Evolutionary conservation across 2,329 filamentous ascomycete species (phyloP).

Genomic region (Penicillium crustosum): DNA sequence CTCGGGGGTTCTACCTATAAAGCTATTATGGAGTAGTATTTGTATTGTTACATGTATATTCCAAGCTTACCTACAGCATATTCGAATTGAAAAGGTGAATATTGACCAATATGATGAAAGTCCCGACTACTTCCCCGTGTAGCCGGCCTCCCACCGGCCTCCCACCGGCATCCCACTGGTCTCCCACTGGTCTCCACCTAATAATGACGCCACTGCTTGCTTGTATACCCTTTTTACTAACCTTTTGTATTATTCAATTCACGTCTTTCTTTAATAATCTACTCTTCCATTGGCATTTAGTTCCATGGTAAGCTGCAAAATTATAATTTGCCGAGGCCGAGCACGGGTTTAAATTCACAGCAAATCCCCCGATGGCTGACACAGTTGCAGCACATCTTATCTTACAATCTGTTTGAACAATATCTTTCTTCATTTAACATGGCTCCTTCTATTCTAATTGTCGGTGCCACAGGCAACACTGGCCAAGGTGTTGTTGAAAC

Average conservation of each 20-base stretch:
- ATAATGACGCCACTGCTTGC: not conserved
- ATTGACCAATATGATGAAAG: no score
- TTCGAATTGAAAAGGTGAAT: no score
- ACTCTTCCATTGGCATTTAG: no score
- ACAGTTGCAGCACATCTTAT: not conserved
- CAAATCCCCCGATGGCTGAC: not conserved
- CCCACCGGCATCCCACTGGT: conserved; percentile 2
- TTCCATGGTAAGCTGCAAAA: not conserved
- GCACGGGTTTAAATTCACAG: not conserved
- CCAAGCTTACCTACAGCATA: no score
- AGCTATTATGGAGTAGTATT: no score
- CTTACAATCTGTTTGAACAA: not conserved
- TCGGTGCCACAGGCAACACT: conserved; percentile 44
- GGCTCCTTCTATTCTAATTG: conserved; percentile 38
- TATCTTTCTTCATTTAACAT: conserved; percentile 22
- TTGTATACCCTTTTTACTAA: not conserved
- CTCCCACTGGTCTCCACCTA: no score
- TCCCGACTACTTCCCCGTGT: no score
- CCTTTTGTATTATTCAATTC: no score
- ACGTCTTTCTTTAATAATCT: no score
- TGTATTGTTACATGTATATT: no score
- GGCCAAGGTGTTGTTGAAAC: conserved; percentile 31
- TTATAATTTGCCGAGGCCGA: not conserved
- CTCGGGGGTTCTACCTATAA: no score
- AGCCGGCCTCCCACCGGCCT: not conserved